These are phyloP conservation scores for Osmanthus fragrans DNA, from an alignment of 257 asterid species.

Conservation along the genomic window DNA sequence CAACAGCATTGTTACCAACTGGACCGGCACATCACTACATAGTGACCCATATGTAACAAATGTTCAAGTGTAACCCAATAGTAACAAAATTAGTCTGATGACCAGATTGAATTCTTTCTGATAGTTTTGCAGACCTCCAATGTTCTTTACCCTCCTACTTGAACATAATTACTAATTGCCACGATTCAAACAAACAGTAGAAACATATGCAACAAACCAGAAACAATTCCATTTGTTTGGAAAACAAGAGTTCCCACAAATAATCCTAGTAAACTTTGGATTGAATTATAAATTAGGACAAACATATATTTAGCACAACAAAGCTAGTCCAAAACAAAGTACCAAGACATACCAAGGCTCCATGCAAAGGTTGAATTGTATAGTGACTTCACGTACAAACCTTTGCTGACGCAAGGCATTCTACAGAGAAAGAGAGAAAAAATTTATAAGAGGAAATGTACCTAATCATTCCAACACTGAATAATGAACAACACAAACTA, in stretches of 20 bases:
- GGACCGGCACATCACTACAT: background rate
- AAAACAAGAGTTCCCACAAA: constrained; percentile 12
- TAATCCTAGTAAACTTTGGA: background rate
- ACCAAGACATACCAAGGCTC: constrained; percentile 85
- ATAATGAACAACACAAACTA: background rate
- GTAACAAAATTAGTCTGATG: background rate
- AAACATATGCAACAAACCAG: constrained; percentile 9
- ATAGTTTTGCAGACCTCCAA: background rate
- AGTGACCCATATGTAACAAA: background rate
- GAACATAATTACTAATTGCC: constrained; percentile 1
- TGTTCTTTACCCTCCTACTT: background rate
- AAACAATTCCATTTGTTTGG: background rate
- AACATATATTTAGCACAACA: background rate
- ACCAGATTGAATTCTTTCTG: background rate
- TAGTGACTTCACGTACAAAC: constrained; percentile 88
- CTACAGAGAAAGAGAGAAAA: constrained; percentile 35
- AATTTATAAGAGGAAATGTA: constrained; percentile 15
- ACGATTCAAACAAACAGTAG: background rate
- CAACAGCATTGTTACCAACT: background rate
- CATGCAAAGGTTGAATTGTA: constrained; percentile 88
- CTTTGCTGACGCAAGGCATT: constrained; percentile 91
- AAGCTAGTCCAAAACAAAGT: constrained; percentile 3
- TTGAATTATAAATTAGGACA: constrained; percentile 7
- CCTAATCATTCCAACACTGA: constrained; percentile 10
- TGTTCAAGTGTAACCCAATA: background rate